Evolutionary conservation across 2,329 filamentous ascomycete species (phyloP).

Genomic region (Fusarium acutatum): DNA sequence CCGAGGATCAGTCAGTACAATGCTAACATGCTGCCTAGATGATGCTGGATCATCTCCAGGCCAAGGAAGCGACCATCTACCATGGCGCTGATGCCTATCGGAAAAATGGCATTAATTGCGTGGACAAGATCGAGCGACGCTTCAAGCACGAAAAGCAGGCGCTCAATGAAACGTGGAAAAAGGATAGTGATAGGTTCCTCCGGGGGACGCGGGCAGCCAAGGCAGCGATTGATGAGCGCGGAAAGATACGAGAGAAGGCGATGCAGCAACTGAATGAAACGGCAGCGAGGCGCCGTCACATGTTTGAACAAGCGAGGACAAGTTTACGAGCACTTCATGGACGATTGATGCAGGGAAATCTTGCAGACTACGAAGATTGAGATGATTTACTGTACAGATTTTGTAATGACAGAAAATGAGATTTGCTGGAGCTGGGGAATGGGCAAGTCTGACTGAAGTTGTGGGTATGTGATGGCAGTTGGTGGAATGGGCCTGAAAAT

Average conservation of each 20-base stretch:
- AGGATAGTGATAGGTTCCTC: constrained; percentile 32
- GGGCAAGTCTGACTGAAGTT: neutral
- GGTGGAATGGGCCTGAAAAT: constrained; percentile 9
- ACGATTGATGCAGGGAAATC: constrained; percentile 14
- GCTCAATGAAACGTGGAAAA: constrained; percentile 24
- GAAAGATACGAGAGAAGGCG: neutral
- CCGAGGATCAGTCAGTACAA: neutral
- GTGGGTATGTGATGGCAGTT: neutral
- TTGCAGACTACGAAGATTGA: neutral
- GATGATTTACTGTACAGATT: neutral
- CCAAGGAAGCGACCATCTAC: constrained; percentile 33
- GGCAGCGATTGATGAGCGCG: constrained; percentile 6
- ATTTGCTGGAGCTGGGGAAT: constrained; percentile 1
- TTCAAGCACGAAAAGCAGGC: constrained; percentile 29
- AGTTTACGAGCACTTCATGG: constrained; percentile 36
- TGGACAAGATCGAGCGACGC: constrained; percentile 35
- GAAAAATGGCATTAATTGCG: constrained; percentile 26
- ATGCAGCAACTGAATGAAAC: constrained; percentile 20
- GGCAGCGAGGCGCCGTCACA: constrained; percentile 10
- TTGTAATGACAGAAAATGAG: neutral
- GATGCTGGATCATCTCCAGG: constrained; percentile 35
- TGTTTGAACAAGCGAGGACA: constrained; percentile 29
- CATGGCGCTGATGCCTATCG: constrained; percentile 35
- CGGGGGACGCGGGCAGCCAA: constrained; percentile 4
- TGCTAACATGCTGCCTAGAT: constrained; percentile 33